Base-by-base conservation (phyloP, 768 basidiomycete genomes). In the Pulveroboletus sp. region DNA sequence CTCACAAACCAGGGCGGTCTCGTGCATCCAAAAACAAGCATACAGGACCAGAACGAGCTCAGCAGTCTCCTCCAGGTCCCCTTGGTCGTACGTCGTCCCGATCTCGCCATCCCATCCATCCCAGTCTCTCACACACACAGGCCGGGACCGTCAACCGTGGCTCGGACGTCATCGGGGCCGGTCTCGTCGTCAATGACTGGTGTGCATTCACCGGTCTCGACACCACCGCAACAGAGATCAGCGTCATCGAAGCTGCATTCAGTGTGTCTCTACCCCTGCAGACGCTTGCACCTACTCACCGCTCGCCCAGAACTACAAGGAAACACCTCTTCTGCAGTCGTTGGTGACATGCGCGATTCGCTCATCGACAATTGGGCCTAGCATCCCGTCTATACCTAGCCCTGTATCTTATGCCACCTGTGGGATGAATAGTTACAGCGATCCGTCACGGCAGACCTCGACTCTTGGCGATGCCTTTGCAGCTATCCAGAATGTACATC, bases 141-240 rank as follows among this genome's bases (percentile, higher is more conserved):
- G 94, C 97, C 43, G 97, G 97, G 20, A 98, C 97, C 4, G 93
- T 99, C 51, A 99, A 98, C 71, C 86, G 97, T 65, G 97, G 97
- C 61, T 97, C 94, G 40, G 97, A 98, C 61, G 94, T 98, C 32
- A 85, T 99, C 56, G 97, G 97, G 25, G 97, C 95, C 9, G 97
- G 97, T 25, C 77, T 98, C 29, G 93, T 99, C 47, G 97, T 98
- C 49, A 99, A 99, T 62, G 97, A 98, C 67, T 98, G 97, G 97
- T 92, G 90, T 72, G 97, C 97, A 10, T 98, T 98, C 71, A 93
- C 94, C n/a, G 97, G 97, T 31, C 77, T 97, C 24, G 97, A 99
- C 64, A 98, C 97, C 52, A 99, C 97, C n/a, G 97, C 97, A 34
- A 98, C 95, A 45, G 97, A 99, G 70, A 92, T 98, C 68, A 90